These are phyloP conservation scores for Xylariaceae sp. DNA, from an alignment of 2,329 filamentous ascomycete species.

Conservation along the genomic window DNA sequence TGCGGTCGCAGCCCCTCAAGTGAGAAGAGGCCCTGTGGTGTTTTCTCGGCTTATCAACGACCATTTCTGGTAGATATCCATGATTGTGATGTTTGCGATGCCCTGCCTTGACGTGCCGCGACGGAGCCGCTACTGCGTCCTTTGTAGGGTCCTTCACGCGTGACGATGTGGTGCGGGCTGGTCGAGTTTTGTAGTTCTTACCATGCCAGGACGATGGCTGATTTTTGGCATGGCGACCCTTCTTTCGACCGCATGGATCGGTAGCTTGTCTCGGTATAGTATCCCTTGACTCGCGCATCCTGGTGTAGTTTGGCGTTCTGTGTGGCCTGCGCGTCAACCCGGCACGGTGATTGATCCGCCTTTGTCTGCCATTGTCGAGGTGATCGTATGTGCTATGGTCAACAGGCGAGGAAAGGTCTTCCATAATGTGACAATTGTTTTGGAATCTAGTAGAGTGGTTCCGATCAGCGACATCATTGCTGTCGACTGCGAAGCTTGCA, in stretches of 20 bases:
- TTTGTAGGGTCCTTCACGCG: constrained; percentile 29
- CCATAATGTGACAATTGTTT: constrained; percentile 32
- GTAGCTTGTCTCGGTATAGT: background rate
- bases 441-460: constrained; percentile 33
- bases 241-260: background rate
- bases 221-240: background rate
- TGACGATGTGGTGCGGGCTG: constrained; percentile 24
- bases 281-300: background rate
- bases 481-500: constrained; percentile 1
- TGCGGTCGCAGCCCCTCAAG: constrained; percentile 2
- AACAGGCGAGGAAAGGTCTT: constrained; percentile 29
- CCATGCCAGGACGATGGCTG: background rate
- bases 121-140: constrained; percentile 21
- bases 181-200: constrained; percentile 16
- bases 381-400: constrained; percentile 15
- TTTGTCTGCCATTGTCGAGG: background rate
- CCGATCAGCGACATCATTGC: constrained; percentile 17
- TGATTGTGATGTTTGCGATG: constrained; percentile 11
- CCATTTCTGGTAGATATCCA: constrained; percentile 7
- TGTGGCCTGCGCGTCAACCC: background rate
- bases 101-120: constrained; percentile 22
- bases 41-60: background rate
- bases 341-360: background rate
- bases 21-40: background rate
- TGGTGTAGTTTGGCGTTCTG: background rate